Conservation (phyloP, 139 green algal genomes). For the Auxenochlorella protothecoides region DNA sequence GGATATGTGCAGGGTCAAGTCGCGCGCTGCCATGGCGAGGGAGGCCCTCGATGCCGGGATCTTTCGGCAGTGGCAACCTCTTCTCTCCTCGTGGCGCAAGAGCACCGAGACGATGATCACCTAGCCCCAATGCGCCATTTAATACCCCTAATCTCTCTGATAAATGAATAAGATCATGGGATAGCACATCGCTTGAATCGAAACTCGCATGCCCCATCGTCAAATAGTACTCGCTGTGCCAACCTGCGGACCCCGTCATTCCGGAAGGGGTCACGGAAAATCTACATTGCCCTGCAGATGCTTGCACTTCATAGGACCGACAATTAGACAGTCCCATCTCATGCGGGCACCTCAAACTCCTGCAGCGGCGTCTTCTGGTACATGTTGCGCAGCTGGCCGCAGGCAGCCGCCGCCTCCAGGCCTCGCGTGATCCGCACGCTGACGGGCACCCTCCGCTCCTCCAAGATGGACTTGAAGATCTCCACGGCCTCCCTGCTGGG, state of each 20-base stretch:
- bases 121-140: too few relatives aligned
- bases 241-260: not conserved
- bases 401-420: slow-evolving; percentile 87
- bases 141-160: too few relatives aligned
- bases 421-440: slow-evolving; percentile 63
- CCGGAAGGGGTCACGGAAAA: too few relatives aligned
- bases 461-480: slow-evolving; percentile 52
- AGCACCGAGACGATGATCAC: too few relatives aligned
- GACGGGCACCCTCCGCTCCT: slow-evolving; percentile 40
- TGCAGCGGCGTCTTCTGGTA: slow-evolving; percentile 75
- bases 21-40: not conserved
- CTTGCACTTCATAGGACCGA: too few relatives aligned
- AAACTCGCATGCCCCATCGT: not conserved
- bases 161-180: too few relatives aligned
- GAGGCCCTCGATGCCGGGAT: too few relatives aligned
- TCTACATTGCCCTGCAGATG: too few relatives aligned
- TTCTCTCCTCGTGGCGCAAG: too few relatives aligned
- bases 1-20: slow-evolving; percentile 12
- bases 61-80: too few relatives aligned
- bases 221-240: not conserved
- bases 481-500: slow-evolving; percentile 37
- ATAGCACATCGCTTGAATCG: too few relatives aligned
- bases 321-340: too few relatives aligned
- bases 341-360: slow-evolving; percentile 1
- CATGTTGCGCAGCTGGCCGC: slow-evolving; percentile 89